Evolutionary conservation across 2,329 filamentous ascomycete genomes (phyloP), one percentile per base, ranked within the genome.

Genomic region (Fusarium verticillioides): DNA sequence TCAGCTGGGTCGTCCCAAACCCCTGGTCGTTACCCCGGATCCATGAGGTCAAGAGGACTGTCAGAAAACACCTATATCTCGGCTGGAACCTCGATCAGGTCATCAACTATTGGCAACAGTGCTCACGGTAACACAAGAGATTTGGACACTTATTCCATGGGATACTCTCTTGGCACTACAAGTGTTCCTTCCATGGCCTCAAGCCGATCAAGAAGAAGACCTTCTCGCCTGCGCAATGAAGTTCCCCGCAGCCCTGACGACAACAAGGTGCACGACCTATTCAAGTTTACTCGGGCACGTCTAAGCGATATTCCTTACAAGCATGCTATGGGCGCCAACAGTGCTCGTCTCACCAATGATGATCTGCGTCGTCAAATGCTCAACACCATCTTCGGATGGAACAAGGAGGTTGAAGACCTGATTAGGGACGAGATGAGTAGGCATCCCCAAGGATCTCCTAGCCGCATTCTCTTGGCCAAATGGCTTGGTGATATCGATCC

Each of bases 351-450:
- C 30, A 93, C 92, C 7, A 92, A 91, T 69, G 93, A 98, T 75
- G 92, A 97, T 74, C 87, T 98, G 49, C 91, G 96, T 53, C 89
- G 88, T 52, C 95, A 98, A 81, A 98, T 99, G 95, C 87, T 99
- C 9, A 94, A 89, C 75, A 93, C 95, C 10, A 95, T 99, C 4
- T 99, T 99, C 81, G 96, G 96, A 7, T 99, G 96, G 95, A 92
- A 96, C 59, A 91, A 92, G 62, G 94, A 97, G 75, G 91, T 96
- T 44, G 89, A 94, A 50, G 91, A 92, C 49, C 83, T 99, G 54
- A 90, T 99, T 60, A 89, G 91, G 15, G 95, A 98, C 80, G 96
- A 99, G 81, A 87, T 97, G 84, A 88, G 87, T 69, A 89, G 92
- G 26, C 94, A 97, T 78, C 87, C 90, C 4, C 82, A 87, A 7